phyloP scores from a whole-genome alignment of 805 yeast genomes.

The Ogataea haglerorum region DNA sequence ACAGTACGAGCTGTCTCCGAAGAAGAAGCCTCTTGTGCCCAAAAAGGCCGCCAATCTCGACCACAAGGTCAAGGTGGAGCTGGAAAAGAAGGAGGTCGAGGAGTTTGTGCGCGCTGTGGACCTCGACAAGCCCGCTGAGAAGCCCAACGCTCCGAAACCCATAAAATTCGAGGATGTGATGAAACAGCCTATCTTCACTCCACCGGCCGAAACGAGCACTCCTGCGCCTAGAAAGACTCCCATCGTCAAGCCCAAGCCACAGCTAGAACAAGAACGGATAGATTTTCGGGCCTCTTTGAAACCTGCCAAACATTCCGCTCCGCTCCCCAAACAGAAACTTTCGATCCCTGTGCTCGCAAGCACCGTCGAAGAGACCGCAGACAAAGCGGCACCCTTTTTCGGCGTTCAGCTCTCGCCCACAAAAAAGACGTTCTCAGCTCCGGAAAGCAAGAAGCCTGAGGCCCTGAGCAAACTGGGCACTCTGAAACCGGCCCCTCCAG shows the following conservation, averaged over 20 bases:
- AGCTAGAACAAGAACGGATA: background rate
- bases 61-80: background rate
- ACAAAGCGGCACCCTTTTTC: slow-evolving; percentile 1
- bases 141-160: background rate
- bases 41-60: slow-evolving; percentile 20
- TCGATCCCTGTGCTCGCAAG: background rate
- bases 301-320: background rate
- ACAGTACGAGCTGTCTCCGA: slow-evolving; percentile 21
- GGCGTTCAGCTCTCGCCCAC: slow-evolving; percentile 13
- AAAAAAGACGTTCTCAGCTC: slow-evolving; percentile 5
- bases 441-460: slow-evolving; percentile 13
- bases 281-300: background rate
- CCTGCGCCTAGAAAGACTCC: background rate
- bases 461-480: slow-evolving; percentile 12
- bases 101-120: background rate
- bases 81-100: background rate
- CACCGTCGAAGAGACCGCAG: background rate
- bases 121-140: background rate
- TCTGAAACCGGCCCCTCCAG: slow-evolving; percentile 20
- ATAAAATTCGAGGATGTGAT: slow-evolving; percentile 1
- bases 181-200: background rate
- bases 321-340: background rate
- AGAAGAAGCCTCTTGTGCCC: slow-evolving; percentile 27
- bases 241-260: background rate
- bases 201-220: background rate